These are phyloP conservation scores for Colletotrichum costaricense DNA, from an alignment of 2,329 filamentous ascomycete genomes.

Conservation along the genomic window DNA sequence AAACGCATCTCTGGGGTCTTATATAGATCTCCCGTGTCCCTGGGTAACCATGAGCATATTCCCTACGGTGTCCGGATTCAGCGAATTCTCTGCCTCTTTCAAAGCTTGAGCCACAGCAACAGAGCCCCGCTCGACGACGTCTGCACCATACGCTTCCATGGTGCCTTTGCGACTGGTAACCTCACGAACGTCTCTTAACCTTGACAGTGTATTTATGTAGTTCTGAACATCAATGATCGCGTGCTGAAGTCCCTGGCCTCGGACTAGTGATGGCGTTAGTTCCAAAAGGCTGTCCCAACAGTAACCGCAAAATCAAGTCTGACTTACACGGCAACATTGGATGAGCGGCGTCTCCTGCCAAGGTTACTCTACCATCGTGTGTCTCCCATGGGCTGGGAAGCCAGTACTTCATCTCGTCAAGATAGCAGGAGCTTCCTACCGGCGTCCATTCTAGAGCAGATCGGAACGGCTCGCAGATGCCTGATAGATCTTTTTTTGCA, in stretches of 20 bases:
- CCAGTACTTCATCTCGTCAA: constrained; percentile 53
- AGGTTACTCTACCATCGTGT: constrained; percentile 45
- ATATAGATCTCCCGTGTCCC: constrained; percentile 41
- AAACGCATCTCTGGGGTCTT: too few species aligned
- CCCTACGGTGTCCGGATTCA: constrained; percentile 42
- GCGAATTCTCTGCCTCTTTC: constrained; percentile 45
- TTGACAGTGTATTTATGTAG: constrained; percentile 47
- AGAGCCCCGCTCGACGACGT: constrained; percentile 46
- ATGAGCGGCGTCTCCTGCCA: constrained; percentile 54
- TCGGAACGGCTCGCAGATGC: constrained; percentile 45
- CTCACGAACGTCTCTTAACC: constrained; percentile 35
- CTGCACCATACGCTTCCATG: constrained; percentile 45
- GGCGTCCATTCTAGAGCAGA: constrained; percentile 49
- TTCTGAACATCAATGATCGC: constrained; percentile 52
- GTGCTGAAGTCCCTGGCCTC: constrained; percentile 59
- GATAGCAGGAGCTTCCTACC: constrained; percentile 42
- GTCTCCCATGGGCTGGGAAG: constrained; percentile 46
- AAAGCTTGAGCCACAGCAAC: constrained; percentile 48
- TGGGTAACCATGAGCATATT: constrained; percentile 48
- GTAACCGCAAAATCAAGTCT: neutral
- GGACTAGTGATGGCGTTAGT: constrained; percentile 40
- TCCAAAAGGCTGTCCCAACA: neutral
- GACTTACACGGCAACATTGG: constrained; percentile 55
- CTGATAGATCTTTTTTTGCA: constrained; percentile 41
- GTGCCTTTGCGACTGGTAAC: constrained; percentile 31